These are phyloP conservation scores for Datura wrightii DNA, from an alignment of 257 asterid genomes.

Conservation along the genomic window DNA sequence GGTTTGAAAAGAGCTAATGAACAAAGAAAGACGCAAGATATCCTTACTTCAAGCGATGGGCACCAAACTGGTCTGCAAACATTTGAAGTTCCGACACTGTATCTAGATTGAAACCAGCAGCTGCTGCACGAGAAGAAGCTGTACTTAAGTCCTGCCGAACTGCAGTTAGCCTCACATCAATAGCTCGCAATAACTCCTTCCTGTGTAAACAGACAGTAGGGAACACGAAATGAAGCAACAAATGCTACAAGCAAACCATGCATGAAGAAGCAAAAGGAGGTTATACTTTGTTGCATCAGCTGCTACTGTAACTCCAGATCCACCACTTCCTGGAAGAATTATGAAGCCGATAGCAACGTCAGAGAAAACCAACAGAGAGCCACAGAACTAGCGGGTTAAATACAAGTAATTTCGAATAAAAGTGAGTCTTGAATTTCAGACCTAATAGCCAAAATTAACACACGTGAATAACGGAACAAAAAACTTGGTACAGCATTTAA, in stretches of 20 bases:
- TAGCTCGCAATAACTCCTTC: slow-evolving; percentile 89
- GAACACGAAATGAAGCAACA: slow-evolving; percentile 28
- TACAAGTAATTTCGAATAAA: background rate
- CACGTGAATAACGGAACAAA: background rate
- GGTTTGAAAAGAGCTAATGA: slow-evolving; percentile 3
- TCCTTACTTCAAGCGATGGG: slow-evolving; percentile 75
- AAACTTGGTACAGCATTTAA: background rate
- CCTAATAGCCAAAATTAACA: background rate
- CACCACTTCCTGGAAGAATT: slow-evolving; percentile 65
- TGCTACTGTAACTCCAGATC: slow-evolving; percentile 60
- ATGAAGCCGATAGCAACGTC: slow-evolving; percentile 33
- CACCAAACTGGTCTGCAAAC: slow-evolving; percentile 83
- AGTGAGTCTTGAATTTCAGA: background rate
- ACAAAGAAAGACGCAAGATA: slow-evolving; percentile 26
- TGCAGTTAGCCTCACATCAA: slow-evolving; percentile 84
- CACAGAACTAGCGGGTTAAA: slow-evolving; percentile 1
- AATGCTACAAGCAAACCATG: slow-evolving; percentile 7
- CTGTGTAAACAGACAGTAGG: slow-evolving; percentile 46
- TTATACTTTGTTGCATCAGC: slow-evolving; percentile 82
- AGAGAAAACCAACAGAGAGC: slow-evolving; percentile 30
- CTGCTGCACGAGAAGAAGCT: slow-evolving; percentile 78
- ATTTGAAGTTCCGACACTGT: slow-evolving; percentile 79
- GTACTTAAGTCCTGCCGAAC: slow-evolving; percentile 74
- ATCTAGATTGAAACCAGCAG: slow-evolving; percentile 78
- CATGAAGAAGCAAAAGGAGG: slow-evolving; percentile 31